Conservation (phyloP, 768 basidiomycete species). For the Terana coerulea region DNA sequence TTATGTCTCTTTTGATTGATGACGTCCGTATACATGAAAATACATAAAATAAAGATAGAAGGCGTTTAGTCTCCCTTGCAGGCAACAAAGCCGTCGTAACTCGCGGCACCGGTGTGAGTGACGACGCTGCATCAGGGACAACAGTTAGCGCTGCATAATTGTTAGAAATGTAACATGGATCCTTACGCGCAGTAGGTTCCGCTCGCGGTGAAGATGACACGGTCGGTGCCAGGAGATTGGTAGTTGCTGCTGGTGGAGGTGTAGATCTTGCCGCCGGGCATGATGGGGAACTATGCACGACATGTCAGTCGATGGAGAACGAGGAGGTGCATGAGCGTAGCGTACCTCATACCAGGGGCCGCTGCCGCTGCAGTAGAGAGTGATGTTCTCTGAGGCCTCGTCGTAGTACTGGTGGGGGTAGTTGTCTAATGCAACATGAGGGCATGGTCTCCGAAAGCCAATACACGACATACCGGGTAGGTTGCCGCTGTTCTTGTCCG, state of each 20-base stretch:
- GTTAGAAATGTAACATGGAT: neutral
- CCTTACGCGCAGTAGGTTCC: conserved; percentile 23
- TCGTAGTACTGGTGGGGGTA: conserved; percentile 23
- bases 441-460: neutral
- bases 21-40: neutral
- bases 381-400: conserved; percentile 16
- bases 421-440: conserved; percentile 12
- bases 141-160: neutral
- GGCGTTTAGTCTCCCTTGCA: conserved; percentile 16
- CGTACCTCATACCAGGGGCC: conserved; percentile 21
- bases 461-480: conserved; percentile 6
- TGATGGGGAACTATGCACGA: conserved; percentile 17
- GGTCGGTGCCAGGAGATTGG: conserved; percentile 19
- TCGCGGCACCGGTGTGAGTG: conserved; percentile 19
- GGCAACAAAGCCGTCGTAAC: conserved; percentile 20
- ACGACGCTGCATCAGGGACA: conserved; percentile 11
- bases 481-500: conserved; percentile 11
- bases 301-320: neutral
- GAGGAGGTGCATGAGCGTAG: neutral
- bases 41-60: neutral
- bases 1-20: neutral
- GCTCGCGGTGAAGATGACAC: conserved; percentile 19
- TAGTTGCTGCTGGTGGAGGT: conserved; percentile 15
- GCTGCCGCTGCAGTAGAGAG: conserved; percentile 18
- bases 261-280: conserved; percentile 18